Base-by-base conservation (phyloP, 2,329 filamentous ascomycete species). In the Monilinia fructicola region DNA sequence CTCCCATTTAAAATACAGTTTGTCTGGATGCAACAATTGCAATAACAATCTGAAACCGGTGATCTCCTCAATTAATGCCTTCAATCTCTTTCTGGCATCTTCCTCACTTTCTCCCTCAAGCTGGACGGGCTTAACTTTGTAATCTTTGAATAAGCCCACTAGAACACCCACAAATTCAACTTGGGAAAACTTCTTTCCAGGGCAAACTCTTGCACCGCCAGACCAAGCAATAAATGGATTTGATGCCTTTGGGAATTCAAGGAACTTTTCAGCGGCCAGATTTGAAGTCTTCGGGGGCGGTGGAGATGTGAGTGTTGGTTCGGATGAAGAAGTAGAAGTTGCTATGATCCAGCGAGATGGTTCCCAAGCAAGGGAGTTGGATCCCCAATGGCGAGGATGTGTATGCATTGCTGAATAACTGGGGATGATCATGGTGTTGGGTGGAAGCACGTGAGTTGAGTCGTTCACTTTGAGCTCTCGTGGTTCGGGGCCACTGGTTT, bases 341-440 rank as follows among this genome's bases (percentile, higher is more conserved):
- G 35, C 50, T 12, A 14, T 23, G 23, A 64, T 46, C 52, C 61
- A 64, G 14, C 61, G 61, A 12, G 50, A 55, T 2, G 61, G 61
- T 18, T 64, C 50, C 61, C 61, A 64, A 1, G 23, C 38, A 4
- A 64, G 61, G 7, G 61, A 64, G n/a, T 64, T 64, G 4, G 35
- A 28, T 42, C 52, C 61, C 52, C 61, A 64, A 5, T 64, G 16
- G 6, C 61, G 61, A n/a, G 61, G 61, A 35, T 55, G 52, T 0
- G 52, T 64, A 9, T 64, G 61, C 40, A 64, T 31, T 12, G 61
- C 61, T 31, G 61, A 64, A 5, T 64, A 64, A 23, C 61, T 64
- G 9, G 61, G 61, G 1, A 64, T 64, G 7, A 64, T 64, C n/a
- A 31, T 55, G 9, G 61, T 64, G 1, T 55, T 21, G 0, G 35